Base-by-base conservation (phyloP, 768 basidiomycete genomes). In the Suillus tomentosus region DNA sequence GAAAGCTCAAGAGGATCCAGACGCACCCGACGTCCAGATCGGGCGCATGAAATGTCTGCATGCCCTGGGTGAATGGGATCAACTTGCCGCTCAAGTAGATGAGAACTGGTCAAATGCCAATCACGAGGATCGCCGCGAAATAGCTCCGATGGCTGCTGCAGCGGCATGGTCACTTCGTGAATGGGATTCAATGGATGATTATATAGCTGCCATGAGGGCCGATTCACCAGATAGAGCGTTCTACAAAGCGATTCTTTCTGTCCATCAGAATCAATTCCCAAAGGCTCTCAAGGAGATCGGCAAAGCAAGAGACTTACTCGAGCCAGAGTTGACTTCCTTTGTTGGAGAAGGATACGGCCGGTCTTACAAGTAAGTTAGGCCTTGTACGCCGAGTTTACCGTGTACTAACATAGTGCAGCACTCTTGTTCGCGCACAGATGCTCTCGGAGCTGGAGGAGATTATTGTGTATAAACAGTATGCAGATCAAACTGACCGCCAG, bases 141-240 rank as follows among this genome's bases (percentile, higher is more conserved):
- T 99, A 67, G 95, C 97, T 0, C 96, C 97, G 0, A 90, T 99
- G 82, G 97, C 96, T 0, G 94, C 97, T 1, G 96, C 96, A 0
- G 96, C 97, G 1, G 94, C 95, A 2, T 99, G 97, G 96, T 94
- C 94, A 2, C 78, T 98, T 63, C 89, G 91, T 67, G 96, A 98
- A 70, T 99, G 97, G 97, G 95, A 98, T 69, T 85, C 89, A 3
- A 99, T 99, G 97, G 97, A 99, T 53, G 89, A 95, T 69, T 99
- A 97, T 74, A 96, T 99, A 62, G 82, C 85, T 5, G 92, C 91
- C 3, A 96, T 99, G 94, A 94, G 92, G 73, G 77, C 82, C 31
- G 96, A 98, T 73, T 95, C 96, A 3, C 87, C 95, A 0, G 97
- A 99, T 76, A 85, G 95, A 34, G 91, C 92, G 7, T 99, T 98